Conservation (phyloP, 139 green algal species). For the Klebsormidium nitens region DNA sequence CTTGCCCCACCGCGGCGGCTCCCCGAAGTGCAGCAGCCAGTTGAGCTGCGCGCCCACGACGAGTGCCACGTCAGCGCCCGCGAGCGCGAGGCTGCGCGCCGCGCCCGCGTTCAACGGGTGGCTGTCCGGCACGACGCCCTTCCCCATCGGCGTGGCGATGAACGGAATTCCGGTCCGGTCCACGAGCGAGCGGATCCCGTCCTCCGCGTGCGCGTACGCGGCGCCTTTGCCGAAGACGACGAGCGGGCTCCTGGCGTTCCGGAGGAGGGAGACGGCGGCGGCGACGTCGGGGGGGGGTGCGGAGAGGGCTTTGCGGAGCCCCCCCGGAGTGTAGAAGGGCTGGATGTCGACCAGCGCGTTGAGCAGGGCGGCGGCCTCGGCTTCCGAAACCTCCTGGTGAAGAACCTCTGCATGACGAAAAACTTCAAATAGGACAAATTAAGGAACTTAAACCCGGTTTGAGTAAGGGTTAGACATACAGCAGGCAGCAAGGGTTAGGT, state of each 20-base stretch:
- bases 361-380: conserved; percentile 13
- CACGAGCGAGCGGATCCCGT: conserved; percentile 45
- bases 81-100: conserved; percentile 57
- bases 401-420: conserved; percentile 3
- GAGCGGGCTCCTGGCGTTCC: conserved; percentile 48
- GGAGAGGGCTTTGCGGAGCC: not conserved
- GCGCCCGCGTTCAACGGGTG: conserved; percentile 53
- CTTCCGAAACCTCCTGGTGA: conserved; percentile 7
- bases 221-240: conserved; percentile 69
- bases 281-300: not conserved
- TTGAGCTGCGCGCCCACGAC: conserved; percentile 69
- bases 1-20: conserved; percentile 55
- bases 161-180: conserved; percentile 56
- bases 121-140: conserved; percentile 65
- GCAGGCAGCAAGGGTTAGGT: no score
- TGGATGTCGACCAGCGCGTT: not conserved
- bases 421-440: not conserved
- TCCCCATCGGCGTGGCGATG: conserved; percentile 67
- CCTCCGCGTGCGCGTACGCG: conserved; percentile 37
- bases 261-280: conserved; percentile 14
- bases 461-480: no score
- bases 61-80: conserved; percentile 60
- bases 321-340: not conserved
- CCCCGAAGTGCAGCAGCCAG: conserved; percentile 77
- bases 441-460: not conserved